A percentile compares a stretch with the other conserved stretches of the same genome.
Conservation (phyloP, 805 yeast genomes). For the Candida incommunis region DNA sequence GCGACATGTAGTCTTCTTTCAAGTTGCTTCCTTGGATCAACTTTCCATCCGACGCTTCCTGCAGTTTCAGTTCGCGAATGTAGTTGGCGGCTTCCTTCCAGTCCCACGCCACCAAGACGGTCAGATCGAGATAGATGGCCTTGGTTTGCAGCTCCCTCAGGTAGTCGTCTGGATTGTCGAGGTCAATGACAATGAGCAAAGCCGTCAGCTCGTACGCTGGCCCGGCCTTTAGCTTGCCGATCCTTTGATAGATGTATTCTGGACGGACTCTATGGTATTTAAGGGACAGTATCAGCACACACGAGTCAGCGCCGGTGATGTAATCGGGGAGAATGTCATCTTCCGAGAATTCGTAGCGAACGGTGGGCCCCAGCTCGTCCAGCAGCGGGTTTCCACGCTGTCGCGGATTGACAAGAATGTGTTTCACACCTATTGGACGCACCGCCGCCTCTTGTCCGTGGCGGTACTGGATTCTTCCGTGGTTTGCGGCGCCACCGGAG, state of each 20-base stretch:
- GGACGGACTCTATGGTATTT: conserved; percentile 25
- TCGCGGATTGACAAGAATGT: conserved; percentile 9
- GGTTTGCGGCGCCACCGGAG: background rate
- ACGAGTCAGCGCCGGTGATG: conserved; percentile 19
- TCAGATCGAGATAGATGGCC: conserved; percentile 17
- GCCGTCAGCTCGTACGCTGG: conserved; percentile 18
- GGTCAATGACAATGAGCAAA: conserved; percentile 24
- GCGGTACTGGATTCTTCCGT: background rate
- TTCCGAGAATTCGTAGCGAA: conserved; percentile 14
- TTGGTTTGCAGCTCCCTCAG: conserved; percentile 22
- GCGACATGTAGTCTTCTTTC: conserved; percentile 19
- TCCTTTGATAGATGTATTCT: conserved; percentile 26
- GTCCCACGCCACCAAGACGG: conserved; percentile 24
- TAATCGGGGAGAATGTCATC: conserved; percentile 24
- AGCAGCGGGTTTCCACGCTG: conserved; percentile 20
- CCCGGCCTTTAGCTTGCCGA: conserved; percentile 22
- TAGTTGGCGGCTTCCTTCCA: conserved; percentile 25
- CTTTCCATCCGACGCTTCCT: conserved; percentile 18
- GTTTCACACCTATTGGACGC: background rate
- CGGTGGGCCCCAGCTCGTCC: conserved; percentile 11
- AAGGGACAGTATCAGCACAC: conserved; percentile 23
- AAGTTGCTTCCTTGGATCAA: conserved; percentile 17
- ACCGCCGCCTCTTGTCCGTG: background rate
- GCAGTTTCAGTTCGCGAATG: conserved; percentile 18
- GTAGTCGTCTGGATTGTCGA: conserved; percentile 23